Conservation (phyloP, 2,329 filamentous ascomycete species). For the Neonectria faginata region DNA sequence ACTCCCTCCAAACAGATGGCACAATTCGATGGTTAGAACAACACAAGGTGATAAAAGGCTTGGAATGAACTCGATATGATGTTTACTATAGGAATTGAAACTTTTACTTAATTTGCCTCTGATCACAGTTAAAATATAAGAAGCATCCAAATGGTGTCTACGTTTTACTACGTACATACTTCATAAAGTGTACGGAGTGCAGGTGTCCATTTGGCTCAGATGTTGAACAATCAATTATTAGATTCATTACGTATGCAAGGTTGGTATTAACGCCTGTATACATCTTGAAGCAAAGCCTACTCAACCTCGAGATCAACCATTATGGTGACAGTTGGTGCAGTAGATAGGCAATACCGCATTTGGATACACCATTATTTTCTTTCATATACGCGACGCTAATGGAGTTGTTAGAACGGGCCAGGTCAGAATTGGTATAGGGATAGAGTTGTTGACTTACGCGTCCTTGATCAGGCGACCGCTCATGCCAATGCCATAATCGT, state of each 20-base stretch:
- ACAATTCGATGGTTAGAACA: too few species aligned
- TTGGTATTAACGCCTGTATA: not conserved
- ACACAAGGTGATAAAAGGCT: too few species aligned
- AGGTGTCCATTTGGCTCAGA: too few species aligned
- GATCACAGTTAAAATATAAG: too few species aligned
- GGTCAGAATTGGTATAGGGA: not conserved
- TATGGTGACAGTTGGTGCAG: slow-evolving; percentile 29
- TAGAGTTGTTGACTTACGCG: slow-evolving; percentile 10
- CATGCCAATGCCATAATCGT: slow-evolving; percentile 22
- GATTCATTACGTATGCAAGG: not conserved
- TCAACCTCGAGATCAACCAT: not conserved
- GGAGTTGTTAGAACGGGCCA: not conserved
- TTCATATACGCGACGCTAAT: slow-evolving; percentile 24
- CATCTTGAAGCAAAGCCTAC: not conserved
- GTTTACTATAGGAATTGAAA: too few species aligned
- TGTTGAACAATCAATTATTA: not conserved
- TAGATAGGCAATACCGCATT: slow-evolving; percentile 36
- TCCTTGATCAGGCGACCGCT: slow-evolving; percentile 15
- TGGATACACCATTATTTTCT: slow-evolving; percentile 28
- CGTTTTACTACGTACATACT: too few species aligned
- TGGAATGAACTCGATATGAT: too few species aligned
- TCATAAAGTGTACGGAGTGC: too few species aligned
- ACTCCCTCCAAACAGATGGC: too few species aligned
- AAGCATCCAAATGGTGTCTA: too few species aligned
- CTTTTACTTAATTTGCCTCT: too few species aligned